Conservation (phyloP, 169 alveolate species). For the Plasmodium reichenowi region DNA sequence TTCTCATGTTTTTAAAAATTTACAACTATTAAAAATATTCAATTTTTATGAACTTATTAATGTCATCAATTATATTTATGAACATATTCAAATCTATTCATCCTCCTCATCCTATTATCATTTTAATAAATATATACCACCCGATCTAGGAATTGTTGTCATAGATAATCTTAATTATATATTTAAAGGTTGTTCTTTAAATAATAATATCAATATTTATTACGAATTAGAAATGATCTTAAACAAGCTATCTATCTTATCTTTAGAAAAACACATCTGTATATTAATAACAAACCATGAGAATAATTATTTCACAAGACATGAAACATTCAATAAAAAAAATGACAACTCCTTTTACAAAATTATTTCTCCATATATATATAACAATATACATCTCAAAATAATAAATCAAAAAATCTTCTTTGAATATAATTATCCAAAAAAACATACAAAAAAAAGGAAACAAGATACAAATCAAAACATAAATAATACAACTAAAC, state of each 20-base stretch:
- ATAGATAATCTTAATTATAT: conserved; percentile 58
- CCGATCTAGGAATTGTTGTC: conserved; percentile 44
- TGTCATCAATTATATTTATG: conserved; percentile 24
- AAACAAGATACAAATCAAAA: not conserved
- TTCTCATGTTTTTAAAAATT: conserved; percentile 34
- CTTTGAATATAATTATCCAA: conserved; percentile 30
- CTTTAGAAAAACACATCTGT: conserved; percentile 39
- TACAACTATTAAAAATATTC: conserved; percentile 65
- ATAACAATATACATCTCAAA: conserved; percentile 25
- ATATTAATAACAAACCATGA: conserved; percentile 49
- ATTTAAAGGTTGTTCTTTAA: not conserved
- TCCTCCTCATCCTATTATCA: not conserved
- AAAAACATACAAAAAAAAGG: not conserved
- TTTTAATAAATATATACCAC: conserved; percentile 54
- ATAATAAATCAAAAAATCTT: conserved; percentile 32
- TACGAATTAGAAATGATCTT: conserved; percentile 2
- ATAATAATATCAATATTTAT: too few relatives aligned
- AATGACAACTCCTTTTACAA: conserved; percentile 13
- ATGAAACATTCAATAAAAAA: not conserved
- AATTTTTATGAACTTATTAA: conserved; percentile 52
- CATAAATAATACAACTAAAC: not conserved
- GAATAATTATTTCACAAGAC: conserved; percentile 32
- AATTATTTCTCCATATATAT: conserved; percentile 37
- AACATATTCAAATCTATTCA: conserved; percentile 22
- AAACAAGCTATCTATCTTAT: conserved; percentile 15